Evolutionary conservation across 169 alveolate species (phyloP), one percentile per base, ranked within the genome.

Genomic region (Plasmodium gallinaceum): DNA sequence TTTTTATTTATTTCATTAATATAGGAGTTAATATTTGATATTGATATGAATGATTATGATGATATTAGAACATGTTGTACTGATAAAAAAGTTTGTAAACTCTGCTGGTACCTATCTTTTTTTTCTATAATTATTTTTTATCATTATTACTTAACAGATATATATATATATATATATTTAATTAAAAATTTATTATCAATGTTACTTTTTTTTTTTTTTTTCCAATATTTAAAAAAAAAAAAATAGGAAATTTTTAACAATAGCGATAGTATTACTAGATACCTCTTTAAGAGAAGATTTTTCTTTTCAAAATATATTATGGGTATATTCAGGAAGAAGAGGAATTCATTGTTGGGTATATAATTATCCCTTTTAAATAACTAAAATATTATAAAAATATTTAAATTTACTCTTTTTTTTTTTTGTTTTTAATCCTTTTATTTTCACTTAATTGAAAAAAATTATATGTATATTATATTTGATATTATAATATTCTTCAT

Each of bases 341-440:
- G 99, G 99, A 51, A 97, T 98, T 22, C 99, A 99, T 94, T 98
- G 99, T 90, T 99, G 99, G 99, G 97, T 98, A 22, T 96, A 99
- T 78, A 99, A 97, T 65, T 22, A 32, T 8, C 37, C 37, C 26
- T 37, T 22, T 39, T 24, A 22, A 26, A 60, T 16, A 22, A 42
- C 22, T 26, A 73, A 42, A 10, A n/a, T 37, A 5, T 48, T 62
- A 22, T 54, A 32, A 73, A 42, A 10, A n/a, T 37, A 5, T 48
- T 62, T 8, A 22, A 32, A 24, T 71, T n/a, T 37, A 18, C 2
- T 22, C 12, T 20, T 26, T 48, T 2, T 48, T 1, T 10, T 48
- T 48, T 48, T 48, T 7, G 9, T 45, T 48, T 48, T 5, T 10
- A 1, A 48, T 48, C 58, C 58, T 10, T 48, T 10, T 48, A 2